Evolutionary conservation across 805 yeast genomes (phyloP), one percentile per base, ranked within the genome.

Genomic region (Ogataea kodamae): DNA sequence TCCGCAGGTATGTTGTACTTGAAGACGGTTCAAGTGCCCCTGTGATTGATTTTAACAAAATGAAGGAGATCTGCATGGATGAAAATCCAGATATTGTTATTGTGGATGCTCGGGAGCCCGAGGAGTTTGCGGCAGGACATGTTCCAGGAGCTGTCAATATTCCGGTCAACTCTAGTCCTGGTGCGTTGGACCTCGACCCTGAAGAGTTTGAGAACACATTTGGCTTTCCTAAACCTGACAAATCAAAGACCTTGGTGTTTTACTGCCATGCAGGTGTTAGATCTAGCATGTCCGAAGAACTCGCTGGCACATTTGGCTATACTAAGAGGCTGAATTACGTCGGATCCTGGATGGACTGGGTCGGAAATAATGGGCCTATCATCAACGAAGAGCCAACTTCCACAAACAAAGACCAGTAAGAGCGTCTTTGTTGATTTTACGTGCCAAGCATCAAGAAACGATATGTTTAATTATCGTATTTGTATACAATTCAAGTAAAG

Each of bases 191-290:
- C 30, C 72, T 90, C 30, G 61, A 79, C 1, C 70, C 72, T 5
- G 95, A 84, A 35, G 95, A 85, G 46, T 90, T 92, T 52, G 72
- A 76, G 50, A 84, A 82, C 22, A 68, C 75, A 28, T 87, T 89
- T 64, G 90, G 94, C 9, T 79, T 88, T 52, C 69, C 68, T 9
- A 90, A 90, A 65, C 98, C 98, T 3, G 48, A 63, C 5, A 59
- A 65, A 29, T 78, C 77, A 31, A 75, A 82, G 54, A 84, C 85
- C 46, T 67, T 90, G 54, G 74, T 90, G 25, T 89, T 90, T 62
- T 89, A 89, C 64, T 90, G 98, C 62, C 75, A 83, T 30, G 96
- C 84, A 6, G 98, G 98, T 37, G 83, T 88, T 28, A 78, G 98
- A 67, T 81, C 94, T 15, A 72, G 86, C 27, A 86, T 87, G 43